Percentiles rank a stretch among this genome's conserved stretches.
Conservation (phyloP, 371 early-diverging fungal species). For the Paraphysoderma sedebokerense region DNA sequence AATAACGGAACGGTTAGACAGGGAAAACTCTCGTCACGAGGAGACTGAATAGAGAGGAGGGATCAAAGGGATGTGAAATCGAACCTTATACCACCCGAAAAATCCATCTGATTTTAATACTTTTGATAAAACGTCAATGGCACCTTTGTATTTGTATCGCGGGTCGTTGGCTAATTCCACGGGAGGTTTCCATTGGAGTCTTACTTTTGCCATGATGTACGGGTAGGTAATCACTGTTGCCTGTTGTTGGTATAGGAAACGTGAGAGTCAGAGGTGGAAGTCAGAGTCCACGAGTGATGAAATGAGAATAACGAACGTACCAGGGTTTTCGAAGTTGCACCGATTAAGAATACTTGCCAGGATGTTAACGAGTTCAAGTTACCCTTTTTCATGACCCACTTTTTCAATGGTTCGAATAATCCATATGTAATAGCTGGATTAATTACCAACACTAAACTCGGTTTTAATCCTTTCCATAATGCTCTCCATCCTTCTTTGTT, state of each 20-base stretch:
- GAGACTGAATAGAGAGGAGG: neutral
- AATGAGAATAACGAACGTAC: conserved; percentile 40
- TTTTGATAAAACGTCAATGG: conserved; percentile 72
- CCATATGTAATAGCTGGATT: conserved; percentile 97
- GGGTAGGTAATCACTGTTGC: conserved; percentile 66
- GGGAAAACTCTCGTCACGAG: neutral
- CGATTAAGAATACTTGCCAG: conserved; percentile 66
- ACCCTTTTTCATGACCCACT: conserved; percentile 22
- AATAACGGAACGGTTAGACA: neutral
- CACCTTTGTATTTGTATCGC: conserved; percentile 49
- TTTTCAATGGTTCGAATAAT: conserved; percentile 79
- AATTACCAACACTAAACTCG: conserved; percentile 73
- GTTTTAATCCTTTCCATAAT: conserved; percentile 74
- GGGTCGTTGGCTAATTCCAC: conserved; percentile 31
- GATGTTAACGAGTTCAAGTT: conserved; percentile 34
- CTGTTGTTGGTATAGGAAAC: neutral
- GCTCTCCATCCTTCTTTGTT: conserved; percentile 66
- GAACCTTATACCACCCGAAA: conserved; percentile 81
- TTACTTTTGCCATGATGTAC: conserved; percentile 94
- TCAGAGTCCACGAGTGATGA: neutral
- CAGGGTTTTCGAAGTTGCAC: conserved; percentile 79
- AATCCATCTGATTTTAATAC: conserved; percentile 64
- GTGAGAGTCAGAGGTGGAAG: neutral
- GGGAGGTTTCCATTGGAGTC: conserved; percentile 82
- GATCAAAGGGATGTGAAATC: neutral